These are phyloP conservation scores for Ustilago cynodontis DNA, from an alignment of 1,284 basidiomycete genomes.

Conservation along the genomic window DNA sequence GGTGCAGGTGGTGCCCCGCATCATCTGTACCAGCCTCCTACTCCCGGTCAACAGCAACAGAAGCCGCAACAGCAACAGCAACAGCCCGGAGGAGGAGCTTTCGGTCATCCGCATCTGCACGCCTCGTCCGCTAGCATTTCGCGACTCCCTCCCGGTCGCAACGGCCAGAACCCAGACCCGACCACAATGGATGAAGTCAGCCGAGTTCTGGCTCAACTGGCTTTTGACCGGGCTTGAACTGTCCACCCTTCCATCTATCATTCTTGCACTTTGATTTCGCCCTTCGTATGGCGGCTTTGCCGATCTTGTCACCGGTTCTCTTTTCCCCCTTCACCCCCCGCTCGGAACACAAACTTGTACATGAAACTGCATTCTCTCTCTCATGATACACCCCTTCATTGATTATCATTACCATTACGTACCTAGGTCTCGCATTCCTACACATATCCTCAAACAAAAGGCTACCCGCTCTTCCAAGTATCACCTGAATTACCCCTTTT, in stretches of 20 bases:
- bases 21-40: slow-evolving; percentile 31
- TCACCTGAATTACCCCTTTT: slow-evolving; percentile 3
- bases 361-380: neutral
- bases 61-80: slow-evolving; percentile 15
- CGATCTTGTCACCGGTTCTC: neutral
- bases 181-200: slow-evolving; percentile 67
- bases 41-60: slow-evolving; percentile 20
- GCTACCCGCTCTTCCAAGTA: slow-evolving; percentile 2
- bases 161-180: slow-evolving; percentile 38
- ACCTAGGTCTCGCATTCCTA: slow-evolving; percentile 2
- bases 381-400: neutral
- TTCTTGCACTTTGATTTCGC: neutral
- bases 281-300: neutral
- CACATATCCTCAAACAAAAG: neutral
- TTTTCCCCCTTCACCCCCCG: neutral
- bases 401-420: neutral
- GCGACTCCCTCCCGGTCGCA: slow-evolving; percentile 46
- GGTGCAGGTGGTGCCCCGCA: slow-evolving; percentile 18
- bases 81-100: slow-evolving; percentile 4
- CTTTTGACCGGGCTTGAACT: slow-evolving; percentile 55
- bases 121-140: slow-evolving; percentile 56
- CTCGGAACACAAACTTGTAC: slow-evolving; percentile 4
- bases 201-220: slow-evolving; percentile 64
- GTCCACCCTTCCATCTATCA: neutral
- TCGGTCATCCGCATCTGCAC: slow-evolving; percentile 39